Evolutionary conservation across 2,329 filamentous ascomycete species (phyloP), one percentile per base, ranked within the genome.

Genomic region (Diaporthe longicolla): DNA sequence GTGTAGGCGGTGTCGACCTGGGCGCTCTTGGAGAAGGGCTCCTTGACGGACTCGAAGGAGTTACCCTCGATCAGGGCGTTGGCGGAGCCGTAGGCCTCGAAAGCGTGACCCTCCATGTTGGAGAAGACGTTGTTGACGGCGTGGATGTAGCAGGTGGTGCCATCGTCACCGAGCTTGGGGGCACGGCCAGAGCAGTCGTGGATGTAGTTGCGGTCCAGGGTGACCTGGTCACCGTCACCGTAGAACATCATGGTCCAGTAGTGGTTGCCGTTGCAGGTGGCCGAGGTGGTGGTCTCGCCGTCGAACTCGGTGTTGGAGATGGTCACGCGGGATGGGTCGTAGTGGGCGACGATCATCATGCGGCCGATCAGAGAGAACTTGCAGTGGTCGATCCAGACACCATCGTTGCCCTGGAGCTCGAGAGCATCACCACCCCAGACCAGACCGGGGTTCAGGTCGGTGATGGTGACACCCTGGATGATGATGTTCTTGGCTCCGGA

Each of bases 61-160:
- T 90, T 90, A 45, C 89, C 89, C 81, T 91, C 89, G 3, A 86
- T 86, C 32, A 91, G 83, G 59, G 89, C 85, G 76, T 82, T 83
- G 73, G 78, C 82, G 48, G 84, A 84, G 11, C 79, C 70, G 69
- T 84, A 83, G 66, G 85, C 81, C 81, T 90, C 90, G 79, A 91
- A 90, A 21, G 89, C 87, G 82, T 91, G 89, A 70, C 87, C 87
- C 35, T 81, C 79, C 81, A 86, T 88, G 78, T 86, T 84, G 79
- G 88, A 84, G 83, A 85, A 91, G 85, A 88, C 89, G 85, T 91
- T 91, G 87, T 91, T 91, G 80, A 90, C 87, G 55, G 87, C 87
- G 81, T 91, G 90, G 72, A 91, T 80, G 32, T 84, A 82, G 68
- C 78, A 77, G 66, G 90, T 85, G 66, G 88, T 89, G 80, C 87